Percentiles rank a stretch among this genome's conserved stretches.
These are phyloP conservation scores for Penicillium hordei DNA, from an alignment of 2,329 filamentous ascomycete genomes.

Conservation along the genomic window DNA sequence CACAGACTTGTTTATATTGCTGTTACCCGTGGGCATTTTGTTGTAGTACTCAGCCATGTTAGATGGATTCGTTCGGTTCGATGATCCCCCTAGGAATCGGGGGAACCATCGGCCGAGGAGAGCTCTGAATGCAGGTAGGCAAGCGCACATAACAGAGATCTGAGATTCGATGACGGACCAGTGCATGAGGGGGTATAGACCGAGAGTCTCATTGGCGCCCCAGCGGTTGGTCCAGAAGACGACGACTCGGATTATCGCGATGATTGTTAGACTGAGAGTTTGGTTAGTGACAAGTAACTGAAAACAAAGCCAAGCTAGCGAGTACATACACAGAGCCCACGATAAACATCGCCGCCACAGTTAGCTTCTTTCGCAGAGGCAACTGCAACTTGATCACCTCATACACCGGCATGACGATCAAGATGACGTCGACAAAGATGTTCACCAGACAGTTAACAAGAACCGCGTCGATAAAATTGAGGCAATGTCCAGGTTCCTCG, in stretches of 20 bases:
- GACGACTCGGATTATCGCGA: conserved; percentile 28
- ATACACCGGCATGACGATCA: conserved; percentile 21
- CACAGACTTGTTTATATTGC: conserved; percentile 27
- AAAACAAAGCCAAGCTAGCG: background rate
- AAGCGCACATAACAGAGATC: conserved; percentile 30
- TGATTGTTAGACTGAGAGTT: conserved; percentile 20
- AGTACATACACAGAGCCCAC: conserved; percentile 18
- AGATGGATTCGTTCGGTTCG: conserved; percentile 12
- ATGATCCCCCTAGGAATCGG: background rate
- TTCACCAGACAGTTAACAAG: conserved; percentile 24
- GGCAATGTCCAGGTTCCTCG: conserved; percentile 18
- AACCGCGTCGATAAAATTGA: conserved; percentile 22
- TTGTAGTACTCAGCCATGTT: conserved; percentile 2
- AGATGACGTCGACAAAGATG: conserved; percentile 21
- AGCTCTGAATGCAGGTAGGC: conserved; percentile 27
- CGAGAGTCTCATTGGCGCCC: conserved; percentile 21
- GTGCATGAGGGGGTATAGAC: conserved; percentile 28
- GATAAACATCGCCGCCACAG: conserved; percentile 19
- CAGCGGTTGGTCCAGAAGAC: conserved; percentile 29
- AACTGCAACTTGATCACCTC: conserved; percentile 23
- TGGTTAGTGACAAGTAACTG: background rate
- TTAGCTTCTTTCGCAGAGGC: conserved; percentile 18
- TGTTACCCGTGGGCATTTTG: conserved; percentile 5
- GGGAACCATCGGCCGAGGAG: conserved; percentile 24
- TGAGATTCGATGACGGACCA: conserved; percentile 33